Evolutionary conservation across 192 early-diverging fungal genomes (phyloP), one percentile per base, ranked within the genome.

Genomic region (Backusella sp.): DNA sequence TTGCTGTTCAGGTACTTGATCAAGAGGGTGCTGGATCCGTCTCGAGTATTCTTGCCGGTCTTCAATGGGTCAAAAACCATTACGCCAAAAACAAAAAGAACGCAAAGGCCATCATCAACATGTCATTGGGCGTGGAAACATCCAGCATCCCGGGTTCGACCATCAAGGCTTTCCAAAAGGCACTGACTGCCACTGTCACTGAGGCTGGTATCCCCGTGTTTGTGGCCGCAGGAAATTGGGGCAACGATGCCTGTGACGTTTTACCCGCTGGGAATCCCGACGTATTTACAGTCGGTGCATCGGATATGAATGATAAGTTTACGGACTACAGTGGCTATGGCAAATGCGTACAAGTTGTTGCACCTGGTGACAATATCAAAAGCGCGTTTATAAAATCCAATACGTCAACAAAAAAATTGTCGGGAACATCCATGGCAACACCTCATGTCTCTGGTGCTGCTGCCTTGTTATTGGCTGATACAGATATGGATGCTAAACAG

Each of bases 401-500:
- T 68, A 89, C 82, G 70, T 92, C 89, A 77, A 95, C 96, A 87
- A 91, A 90, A 73, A 37, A 41, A 14, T 94, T 97, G 81, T 97
- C 96, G 6, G 97, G 97, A 39, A 97, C 96, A 15, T 95, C 94
- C 62, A 97, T 97, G 96, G 95, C 97, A 69, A 87, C 91, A 68
- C 97, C 97, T 41, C 97, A 98, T 79, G 93, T 94, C 66, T 90
- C 89, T 73, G 97, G 97, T 65, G 90, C 96, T 66, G 89, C 95
- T 67, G 95, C 97, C 56, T 81, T 94, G 59, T 88, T 88, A 62
- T 75, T 87, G 53, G n/a, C 76, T 9, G 46, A 28, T 4, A 62
- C 11, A 12, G 56, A 62, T 26, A 28, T 62, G 23, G 9, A 28
- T 12, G 23, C 11, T 14, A 62, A 62, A 4, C 23, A 62, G 4